Conservation (phyloP, 192 early-diverging fungal genomes). For the Gaertneriomyces semiglobifer region DNA sequence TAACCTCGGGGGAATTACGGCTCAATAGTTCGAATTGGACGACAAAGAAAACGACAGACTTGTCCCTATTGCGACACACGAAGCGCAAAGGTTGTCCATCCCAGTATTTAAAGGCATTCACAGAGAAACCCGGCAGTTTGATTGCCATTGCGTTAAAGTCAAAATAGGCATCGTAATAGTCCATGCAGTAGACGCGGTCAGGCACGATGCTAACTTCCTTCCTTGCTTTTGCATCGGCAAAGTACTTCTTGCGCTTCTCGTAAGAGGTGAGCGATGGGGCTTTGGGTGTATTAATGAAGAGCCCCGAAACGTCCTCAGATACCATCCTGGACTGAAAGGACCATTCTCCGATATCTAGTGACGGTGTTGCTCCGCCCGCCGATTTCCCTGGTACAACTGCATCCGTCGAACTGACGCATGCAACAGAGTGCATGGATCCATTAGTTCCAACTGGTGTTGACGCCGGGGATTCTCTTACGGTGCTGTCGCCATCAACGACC, state of each 20-base stretch:
- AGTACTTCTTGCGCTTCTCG: conserved; percentile 42
- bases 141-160: conserved; percentile 34
- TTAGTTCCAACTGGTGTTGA: too few species aligned
- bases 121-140: conserved; percentile 39
- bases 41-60: conserved; percentile 29
- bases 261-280: conserved; percentile 22
- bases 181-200: conserved; percentile 37
- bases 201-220: conserved; percentile 17
- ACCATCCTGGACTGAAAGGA: conserved; percentile 27
- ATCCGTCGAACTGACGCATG: not conserved
- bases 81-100: conserved; percentile 46
- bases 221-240: conserved; percentile 21
- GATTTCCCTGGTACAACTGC: not conserved
- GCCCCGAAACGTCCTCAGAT: conserved; percentile 29
- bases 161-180: conserved; percentile 47
- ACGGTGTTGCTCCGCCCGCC: not conserved
- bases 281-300: conserved; percentile 23
- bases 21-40: conserved; percentile 35
- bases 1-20: not conserved
- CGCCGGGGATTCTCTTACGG: too few species aligned
- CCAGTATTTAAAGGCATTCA: conserved; percentile 39
- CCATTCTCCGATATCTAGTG: conserved; percentile 31
- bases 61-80: conserved; percentile 23
- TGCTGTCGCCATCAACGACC: not conserved
- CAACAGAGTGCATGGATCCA: too few species aligned